Evolutionary conservation across 2,329 filamentous ascomycete genomes (phyloP).

Genomic region (Fusarium sp.): DNA sequence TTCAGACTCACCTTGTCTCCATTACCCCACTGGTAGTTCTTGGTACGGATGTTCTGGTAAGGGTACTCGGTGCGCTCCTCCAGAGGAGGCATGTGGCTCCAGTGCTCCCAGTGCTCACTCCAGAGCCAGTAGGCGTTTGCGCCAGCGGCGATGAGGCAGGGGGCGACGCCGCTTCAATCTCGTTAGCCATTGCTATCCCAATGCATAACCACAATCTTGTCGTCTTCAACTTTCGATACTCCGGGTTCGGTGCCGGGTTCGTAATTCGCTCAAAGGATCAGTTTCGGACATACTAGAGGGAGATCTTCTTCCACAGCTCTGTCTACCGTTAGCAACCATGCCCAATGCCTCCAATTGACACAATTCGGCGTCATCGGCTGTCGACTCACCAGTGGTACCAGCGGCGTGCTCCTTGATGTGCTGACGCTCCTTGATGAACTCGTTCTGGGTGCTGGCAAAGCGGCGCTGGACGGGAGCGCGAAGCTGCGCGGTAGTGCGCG

Average conservation of each 20-base stretch:
- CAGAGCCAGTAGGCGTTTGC: conserved; percentile 92
- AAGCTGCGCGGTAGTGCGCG: conserved; percentile 71
- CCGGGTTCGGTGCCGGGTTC: conserved; percentile 26
- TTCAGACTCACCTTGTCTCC: conserved; percentile 82
- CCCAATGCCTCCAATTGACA: conserved; percentile 36
- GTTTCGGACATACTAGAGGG: conserved; percentile 81
- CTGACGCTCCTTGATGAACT: conserved; percentile 91
- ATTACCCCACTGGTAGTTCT: conserved; percentile 95
- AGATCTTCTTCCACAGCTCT: conserved; percentile 97
- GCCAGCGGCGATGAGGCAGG: conserved; percentile 75
- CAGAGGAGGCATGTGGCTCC: conserved; percentile 82
- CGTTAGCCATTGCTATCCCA: conserved; percentile 37
- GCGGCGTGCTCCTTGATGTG: conserved; percentile 92
- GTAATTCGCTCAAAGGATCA: conserved; percentile 44
- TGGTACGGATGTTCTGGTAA: conserved; percentile 97
- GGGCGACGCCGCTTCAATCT: conserved; percentile 74
- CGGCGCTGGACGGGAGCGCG: conserved; percentile 74
- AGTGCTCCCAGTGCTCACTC: conserved; percentile 98
- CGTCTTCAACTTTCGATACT: conserved; percentile 26
- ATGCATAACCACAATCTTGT: conserved; percentile 15
- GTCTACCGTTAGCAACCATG: conserved; percentile 49
- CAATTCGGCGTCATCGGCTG: conserved; percentile 39
- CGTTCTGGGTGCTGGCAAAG: conserved; percentile 83
- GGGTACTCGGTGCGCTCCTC: conserved; percentile 94
- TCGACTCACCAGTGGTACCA: conserved; percentile 79